A percentile compares a stretch with the other conserved stretches of the same genome.
Conservation (phyloP, 2,329 filamentous ascomycete species). For the Phyllosticta paracitricarpa region DNA sequence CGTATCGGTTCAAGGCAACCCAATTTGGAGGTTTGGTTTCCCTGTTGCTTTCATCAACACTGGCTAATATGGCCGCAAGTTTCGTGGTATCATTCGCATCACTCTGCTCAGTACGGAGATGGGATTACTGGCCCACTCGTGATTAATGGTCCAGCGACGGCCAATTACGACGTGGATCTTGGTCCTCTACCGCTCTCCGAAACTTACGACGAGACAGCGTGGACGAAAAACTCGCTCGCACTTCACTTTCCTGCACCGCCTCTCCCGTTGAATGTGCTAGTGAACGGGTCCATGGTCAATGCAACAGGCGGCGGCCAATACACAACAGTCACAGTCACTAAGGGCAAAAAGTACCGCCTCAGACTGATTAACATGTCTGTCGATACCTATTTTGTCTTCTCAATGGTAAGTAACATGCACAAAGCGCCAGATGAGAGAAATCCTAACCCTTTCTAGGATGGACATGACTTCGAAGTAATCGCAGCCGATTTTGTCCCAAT, state of each 20-base stretch:
- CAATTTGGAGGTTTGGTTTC: conserved; percentile 23
- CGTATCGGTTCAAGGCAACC: conserved; percentile 45
- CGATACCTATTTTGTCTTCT: conserved; percentile 23
- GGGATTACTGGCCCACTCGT: conserved; percentile 30
- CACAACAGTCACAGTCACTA: conserved; percentile 26
- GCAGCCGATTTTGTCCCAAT: conserved; percentile 35
- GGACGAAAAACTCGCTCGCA: conserved; percentile 14
- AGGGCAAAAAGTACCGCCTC: conserved; percentile 46
- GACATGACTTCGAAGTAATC: conserved; percentile 35
- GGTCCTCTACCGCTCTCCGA: conserved; percentile 32
- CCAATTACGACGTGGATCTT: conserved; percentile 30
- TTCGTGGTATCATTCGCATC: conserved; percentile 24
- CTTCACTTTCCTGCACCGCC: conserved; percentile 25
- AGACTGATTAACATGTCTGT: conserved; percentile 47
- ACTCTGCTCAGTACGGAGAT: conserved; percentile 23
- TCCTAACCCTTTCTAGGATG: conserved; percentile 16
- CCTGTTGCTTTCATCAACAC: not conserved
- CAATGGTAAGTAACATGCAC: conserved; percentile 13
- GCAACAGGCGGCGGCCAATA: conserved; percentile 29
- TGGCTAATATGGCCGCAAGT: not conserved
- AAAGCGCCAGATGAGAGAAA: not conserved
- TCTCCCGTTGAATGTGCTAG: conserved; percentile 35
- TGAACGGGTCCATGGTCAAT: conserved; percentile 48
- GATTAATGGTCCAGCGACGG: conserved; percentile 29
- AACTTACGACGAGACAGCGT: conserved; percentile 21